phyloP scores from a whole-genome alignment of 805 yeast genomes.

The Candida golubevii region DNA sequence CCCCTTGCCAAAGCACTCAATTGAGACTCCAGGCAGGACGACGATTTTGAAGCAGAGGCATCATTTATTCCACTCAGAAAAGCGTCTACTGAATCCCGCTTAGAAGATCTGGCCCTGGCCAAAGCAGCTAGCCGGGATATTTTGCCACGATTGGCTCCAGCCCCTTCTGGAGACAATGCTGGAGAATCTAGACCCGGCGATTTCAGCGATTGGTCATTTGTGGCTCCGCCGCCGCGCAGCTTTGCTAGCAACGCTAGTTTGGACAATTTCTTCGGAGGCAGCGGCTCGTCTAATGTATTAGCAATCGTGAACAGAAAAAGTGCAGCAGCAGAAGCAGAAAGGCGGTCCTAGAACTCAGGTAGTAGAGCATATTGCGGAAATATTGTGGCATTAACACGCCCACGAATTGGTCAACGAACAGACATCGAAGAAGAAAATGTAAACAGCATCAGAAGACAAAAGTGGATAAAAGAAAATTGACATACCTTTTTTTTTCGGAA shows the following conservation, averaged over 20 bases:
- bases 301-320: constrained; percentile 14
- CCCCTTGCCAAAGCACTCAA: constrained; percentile 2
- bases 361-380: constrained; percentile 1
- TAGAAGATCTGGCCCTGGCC: too few species aligned
- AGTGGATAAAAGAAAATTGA: constrained; percentile 12
- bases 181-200: too few species aligned
- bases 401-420: too few species aligned
- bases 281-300: constrained; percentile 14
- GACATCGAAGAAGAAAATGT: neutral
- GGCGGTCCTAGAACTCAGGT: constrained; percentile 5
- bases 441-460: neutral
- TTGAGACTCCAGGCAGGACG: neutral
- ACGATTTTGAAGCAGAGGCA: too few species aligned
- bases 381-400: too few species aligned
- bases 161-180: too few species aligned
- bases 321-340: neutral
- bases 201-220: too few species aligned
- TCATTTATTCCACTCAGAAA: too few species aligned
- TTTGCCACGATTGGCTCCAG: too few species aligned
- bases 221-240: constrained; percentile 13
- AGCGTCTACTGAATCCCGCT: too few species aligned
- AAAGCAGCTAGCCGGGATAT: too few species aligned
- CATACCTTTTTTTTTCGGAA: constrained; percentile 43
- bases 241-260: constrained; percentile 17
- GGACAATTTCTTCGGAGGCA: constrained; percentile 11